Evolutionary conservation across 2,329 filamentous ascomycete genomes (phyloP).

Genomic region (Hymenoscyphus occultus): DNA sequence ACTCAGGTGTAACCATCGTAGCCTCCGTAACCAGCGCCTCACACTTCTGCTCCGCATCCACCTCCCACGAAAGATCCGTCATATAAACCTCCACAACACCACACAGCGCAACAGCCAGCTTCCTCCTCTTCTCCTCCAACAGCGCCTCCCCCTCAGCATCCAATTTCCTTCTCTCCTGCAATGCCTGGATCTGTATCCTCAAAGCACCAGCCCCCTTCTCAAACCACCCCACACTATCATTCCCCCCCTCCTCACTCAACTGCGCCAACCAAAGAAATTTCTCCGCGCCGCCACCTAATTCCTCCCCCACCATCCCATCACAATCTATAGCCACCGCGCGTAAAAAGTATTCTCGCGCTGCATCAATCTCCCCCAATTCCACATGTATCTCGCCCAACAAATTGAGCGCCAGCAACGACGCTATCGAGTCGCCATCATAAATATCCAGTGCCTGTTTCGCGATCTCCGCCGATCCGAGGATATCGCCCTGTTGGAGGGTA

Average conservation of each 20-base stretch:
- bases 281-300: slow-evolving; percentile 77
- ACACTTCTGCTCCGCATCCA: slow-evolving; percentile 84
- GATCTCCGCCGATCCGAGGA: slow-evolving; percentile 30
- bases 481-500: slow-evolving; percentile 35
- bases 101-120: slow-evolving; percentile 88
- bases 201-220: slow-evolving; percentile 70
- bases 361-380: slow-evolving; percentile 63
- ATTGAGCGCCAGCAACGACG: slow-evolving; percentile 36
- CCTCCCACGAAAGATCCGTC: slow-evolving; percentile 94
- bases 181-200: slow-evolving; percentile 63
- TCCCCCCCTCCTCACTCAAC: slow-evolving; percentile 69
- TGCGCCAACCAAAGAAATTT: slow-evolving; percentile 96
- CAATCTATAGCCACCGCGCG: slow-evolving; percentile 73
- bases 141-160: slow-evolving; percentile 40
- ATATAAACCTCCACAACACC: slow-evolving; percentile 96
- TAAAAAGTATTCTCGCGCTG: slow-evolving; percentile 69
- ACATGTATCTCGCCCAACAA: slow-evolving; percentile 39
- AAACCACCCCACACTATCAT: slow-evolving; percentile 65
- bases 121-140: slow-evolving; percentile 70
- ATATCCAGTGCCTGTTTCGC: slow-evolving; percentile 32
- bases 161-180: slow-evolving; percentile 52
- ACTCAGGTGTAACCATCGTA: slow-evolving; percentile 75
- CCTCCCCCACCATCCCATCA: slow-evolving; percentile 67
- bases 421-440: slow-evolving; percentile 26
- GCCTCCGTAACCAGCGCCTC: slow-evolving; percentile 89